Base-by-base conservation (phyloP, 495 filamentous ascomycete species). In the Articulospora tetracladia region DNA sequence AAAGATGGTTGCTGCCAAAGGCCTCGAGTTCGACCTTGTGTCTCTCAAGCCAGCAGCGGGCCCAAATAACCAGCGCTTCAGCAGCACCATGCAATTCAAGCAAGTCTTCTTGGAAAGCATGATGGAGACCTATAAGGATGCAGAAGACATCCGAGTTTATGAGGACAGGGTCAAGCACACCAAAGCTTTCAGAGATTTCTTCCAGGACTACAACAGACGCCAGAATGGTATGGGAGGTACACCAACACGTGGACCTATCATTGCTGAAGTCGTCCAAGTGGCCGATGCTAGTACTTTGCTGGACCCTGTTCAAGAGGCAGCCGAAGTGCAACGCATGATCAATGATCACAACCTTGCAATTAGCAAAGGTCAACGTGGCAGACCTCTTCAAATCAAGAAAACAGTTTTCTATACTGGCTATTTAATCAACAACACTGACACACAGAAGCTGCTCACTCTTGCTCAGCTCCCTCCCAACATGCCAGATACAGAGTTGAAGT, bases 391-490 rank as follows among this genome's bases (percentile, higher is more conserved):
- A 53, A 92, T 98, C 70, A 92, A 87, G 71, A 91, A 91, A 61
- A 89, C 85, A 13, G 86, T 97, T 51, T 91, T 93, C 76, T 98
- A 90, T 77, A 97, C 93, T n/a, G 93, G 91, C 39, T 98, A 98
- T 73, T 78, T 97, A 63, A 85, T 98, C 68, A 79, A 82, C 24
- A 76, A 82, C 47, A 68, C 80, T 27, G 88, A 91, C 66, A 87
- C 88, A 3, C 80, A 86, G 59, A 81, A 80, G 48, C 75, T 98
- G 20, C 81, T 91, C 49, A 77, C 79, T 1, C 81, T 92, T 52
- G 74, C 88, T 41, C 76, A 89, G 47, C 74, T 83, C 19, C 86
- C 88, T 7, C 73, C 80, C 23, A 79, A 79, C 65, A 70, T 77
- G 30, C 68, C 79, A 30, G 77, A 86, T 20, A 72, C 70, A 34